Base-by-base conservation (phyloP, 768 basidiomycete species). In the Scleroderma citrinum region DNA sequence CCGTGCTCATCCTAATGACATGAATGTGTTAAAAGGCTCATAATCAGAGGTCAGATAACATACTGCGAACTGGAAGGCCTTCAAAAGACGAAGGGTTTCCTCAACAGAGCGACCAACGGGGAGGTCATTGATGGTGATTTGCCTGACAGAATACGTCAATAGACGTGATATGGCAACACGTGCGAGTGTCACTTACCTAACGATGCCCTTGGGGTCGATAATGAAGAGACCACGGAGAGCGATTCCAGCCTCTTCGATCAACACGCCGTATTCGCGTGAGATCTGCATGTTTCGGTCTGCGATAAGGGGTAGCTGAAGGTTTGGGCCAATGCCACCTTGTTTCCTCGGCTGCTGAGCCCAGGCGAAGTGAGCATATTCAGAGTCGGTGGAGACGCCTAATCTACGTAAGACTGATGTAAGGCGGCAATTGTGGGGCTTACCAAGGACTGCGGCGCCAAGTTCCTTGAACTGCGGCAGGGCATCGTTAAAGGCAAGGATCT, bases 91-190 rank as follows among this genome's bases (percentile, higher is more conserved):
- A 46, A 93, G 57, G 2, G 92, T 93, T 73, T 96, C 93, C 32
- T 92, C 92, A 47, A 95, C 92, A 3, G 90, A 92, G 46, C 93
- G 87, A n/a, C 93, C 93, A 43, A 95, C 92, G 13, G 92, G 90
- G 35, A 94, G 78, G 67, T 96, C 93, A 63, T 95, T 95, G 53
- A 95, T 74, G 47, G 89, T 91, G 57, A 88, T 85, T 74, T 90
- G 85, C 53, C 85, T 87, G 37, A 23, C 47, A 35, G 2, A 44
- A 20, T 45, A 24, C 34, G 21, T 42, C 10, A 17, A 16, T 34
- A 20, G 14, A 17, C 13, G 29, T 20, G 39, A 29, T 14, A 23
- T 37, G n/a, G 11, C 43, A 43, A 29, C 7, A 17, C 12, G n/a
- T 47, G 14, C 51, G 52, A 32, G 16, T 11, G 34, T 26, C 62